Percentiles rank a stretch among this genome's conserved stretches.
phyloP scores from a whole-genome alignment of 176 grass and related monocot species.

The Aechmea fasciata region DNA sequence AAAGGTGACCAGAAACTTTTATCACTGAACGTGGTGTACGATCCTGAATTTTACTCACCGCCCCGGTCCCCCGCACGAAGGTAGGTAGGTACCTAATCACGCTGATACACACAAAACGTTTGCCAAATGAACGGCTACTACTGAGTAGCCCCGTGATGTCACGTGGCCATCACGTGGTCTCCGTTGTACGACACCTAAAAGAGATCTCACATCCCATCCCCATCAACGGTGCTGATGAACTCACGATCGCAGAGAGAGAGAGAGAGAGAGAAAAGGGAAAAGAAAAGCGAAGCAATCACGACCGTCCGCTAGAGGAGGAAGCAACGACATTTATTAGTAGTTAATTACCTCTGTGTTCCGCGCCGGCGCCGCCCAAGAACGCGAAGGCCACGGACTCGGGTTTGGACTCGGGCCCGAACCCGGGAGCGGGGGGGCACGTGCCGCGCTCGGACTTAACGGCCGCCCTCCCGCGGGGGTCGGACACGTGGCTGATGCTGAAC shows the following conservation, averaged over 20 bases:
- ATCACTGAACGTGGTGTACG: no score
- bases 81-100: no score
- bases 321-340: not conserved
- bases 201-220: not conserved
- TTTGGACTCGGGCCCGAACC: not conserved
- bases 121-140: no score
- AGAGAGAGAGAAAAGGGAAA: no score
- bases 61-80: no score
- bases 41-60: no score
- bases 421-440: conserved; percentile 9
- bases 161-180: conserved; percentile 23
- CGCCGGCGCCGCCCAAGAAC: conserved; percentile 44
- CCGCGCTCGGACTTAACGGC: conserved; percentile 23
- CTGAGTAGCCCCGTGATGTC: not conserved
- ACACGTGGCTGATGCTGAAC: conserved; percentile 54
- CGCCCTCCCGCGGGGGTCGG: conserved; percentile 11
- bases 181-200: conserved; percentile 1
- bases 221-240: not conserved
- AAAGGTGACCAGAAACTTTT: no score
- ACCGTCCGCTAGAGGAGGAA: no score
- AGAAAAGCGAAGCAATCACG: no score
- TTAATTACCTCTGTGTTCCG: not conserved
- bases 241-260: not conserved
- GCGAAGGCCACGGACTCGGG: conserved; percentile 35
- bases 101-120: no score